Base-by-base conservation (phyloP, 768 basidiomycete genomes). In the Mycena indigotica region DNA sequence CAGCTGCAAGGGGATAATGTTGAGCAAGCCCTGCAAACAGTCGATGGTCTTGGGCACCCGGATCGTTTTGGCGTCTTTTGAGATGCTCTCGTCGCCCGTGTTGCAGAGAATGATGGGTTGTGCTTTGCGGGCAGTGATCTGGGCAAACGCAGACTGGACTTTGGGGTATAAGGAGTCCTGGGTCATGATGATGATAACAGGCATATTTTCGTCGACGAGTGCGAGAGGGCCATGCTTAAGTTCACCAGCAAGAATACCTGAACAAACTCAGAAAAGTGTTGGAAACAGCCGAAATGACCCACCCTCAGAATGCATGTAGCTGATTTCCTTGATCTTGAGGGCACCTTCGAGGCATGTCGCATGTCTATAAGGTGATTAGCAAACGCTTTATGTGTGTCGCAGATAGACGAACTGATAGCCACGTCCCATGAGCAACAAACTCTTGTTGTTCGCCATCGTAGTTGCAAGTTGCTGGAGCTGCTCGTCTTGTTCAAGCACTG, bases 141-240 rank as follows among this genome's bases (percentile, higher is more conserved):
- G 97, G 25, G 94, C 77, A 65, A 97, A 93, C 35, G 97, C 97
- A 6, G 89, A 91, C 69, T 98, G 95, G 44, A 98, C 95, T 80
- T 99, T 98, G 69, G 95, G 94, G 77, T 98, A 98, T 24, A 98
- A 79, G 41, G 95, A 97, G 75, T 99, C 97, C 64, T 92, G 89
- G 26, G 97, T 99, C 97, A 99, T 99, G 77, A 99, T 86, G 76
- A 99, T 93, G 79, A 98, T 98, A 65, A 98, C 93, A 39, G 94
- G 86, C 91, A 97, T 93, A 77, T 96, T 95, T 77, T 98, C 97
- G 70, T 99, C 97, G 67, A 99, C 91, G 65, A 99, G 78, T 53
- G 97, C 97, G 55, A 99, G 86, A 54, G 97, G 97, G 44, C 97
- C 97, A 71, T 99, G 97, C 80, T 99, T 99, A 63, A 99, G 80